Conservation (phyloP, 2,329 filamentous ascomycete genomes). For the Neurospora sp. region DNA sequence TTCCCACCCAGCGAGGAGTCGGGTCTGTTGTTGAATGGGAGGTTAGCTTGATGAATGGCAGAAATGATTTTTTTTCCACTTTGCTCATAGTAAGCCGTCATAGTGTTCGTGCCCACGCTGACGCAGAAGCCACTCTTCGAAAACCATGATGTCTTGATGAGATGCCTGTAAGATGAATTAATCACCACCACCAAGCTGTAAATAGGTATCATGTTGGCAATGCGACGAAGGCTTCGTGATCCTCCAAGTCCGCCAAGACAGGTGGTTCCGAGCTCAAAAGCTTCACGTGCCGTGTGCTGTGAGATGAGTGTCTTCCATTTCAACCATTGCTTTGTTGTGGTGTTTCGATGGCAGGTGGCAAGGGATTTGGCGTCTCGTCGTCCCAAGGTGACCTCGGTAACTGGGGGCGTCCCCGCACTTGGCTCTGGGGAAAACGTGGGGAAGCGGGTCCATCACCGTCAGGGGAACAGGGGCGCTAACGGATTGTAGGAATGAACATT, state of each 20-base stretch:
- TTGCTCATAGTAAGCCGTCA: not conserved
- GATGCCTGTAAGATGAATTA: not conserved
- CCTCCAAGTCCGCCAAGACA: not conserved
- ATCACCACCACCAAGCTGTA: not conserved
- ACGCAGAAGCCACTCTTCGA: not conserved
- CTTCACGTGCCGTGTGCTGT: not conserved
- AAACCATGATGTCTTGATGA: not conserved
- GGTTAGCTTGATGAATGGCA: not conserved
- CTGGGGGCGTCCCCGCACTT: slow-evolving; percentile 7
- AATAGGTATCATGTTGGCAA: not conserved
- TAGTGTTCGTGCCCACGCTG: not conserved
- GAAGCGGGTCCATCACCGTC: not conserved
- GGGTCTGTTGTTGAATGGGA: not conserved
- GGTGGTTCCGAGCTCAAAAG: not conserved
- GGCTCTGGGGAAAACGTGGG: slow-evolving; percentile 14
- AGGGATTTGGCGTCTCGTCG: not conserved
- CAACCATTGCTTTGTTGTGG: not conserved
- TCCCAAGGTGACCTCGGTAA: not conserved
- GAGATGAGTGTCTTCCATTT: not conserved
- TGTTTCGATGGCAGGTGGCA: not conserved
- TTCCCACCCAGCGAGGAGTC: not conserved
- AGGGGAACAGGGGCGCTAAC: not conserved
- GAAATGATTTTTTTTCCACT: not conserved
- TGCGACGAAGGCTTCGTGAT: not conserved
- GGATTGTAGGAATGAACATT: not conserved